Base-by-base conservation (phyloP, 306 rosid genomes). In the Cicer chorassanicum region DNA sequence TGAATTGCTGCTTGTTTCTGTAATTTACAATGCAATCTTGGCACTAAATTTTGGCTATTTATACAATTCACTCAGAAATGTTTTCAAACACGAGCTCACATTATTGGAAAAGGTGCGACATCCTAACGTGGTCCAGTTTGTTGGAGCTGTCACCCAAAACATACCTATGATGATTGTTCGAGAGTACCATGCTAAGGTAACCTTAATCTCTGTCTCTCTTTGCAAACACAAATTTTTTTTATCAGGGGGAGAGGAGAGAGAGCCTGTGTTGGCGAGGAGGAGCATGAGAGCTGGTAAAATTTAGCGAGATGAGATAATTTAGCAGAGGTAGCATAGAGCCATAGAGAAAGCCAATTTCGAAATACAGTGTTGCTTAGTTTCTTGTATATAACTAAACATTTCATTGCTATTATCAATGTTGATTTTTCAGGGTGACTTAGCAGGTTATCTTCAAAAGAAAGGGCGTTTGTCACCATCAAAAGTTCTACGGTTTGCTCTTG, bases 131-230 rank as follows among this genome's bases (percentile, higher is more conserved):
- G 89, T 95, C 76, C 99, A 95, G 84, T 95, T 95, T 85, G 99
- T 95, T 83, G 99, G 99, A 57, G 99, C 99, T 59, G 99, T 95
- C 78, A 95, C 99, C 72, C 99, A 95, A 77, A 95, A 95, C 84
- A 75, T 85, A 82, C 99, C 99, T 65, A 95, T 95, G 99, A 95
- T 95, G 99, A 95, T 95, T 73, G 96, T 95, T 70, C 86, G 91
- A 65, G 99, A 95, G 81, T 89, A 86, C 88, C 98, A 89, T 79
- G 72, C 96, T 14, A 95, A 92, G 91, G 99, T 92, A 85, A 86
- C 84, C 70, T 80, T 45, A 64, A 69, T 56, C 81, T 72, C 34
- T 45, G 80, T 57, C 51, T 70, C 78, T 80, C n/a, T 66, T 45
- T 43, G 19, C 29, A 14, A n/a, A 55, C 56, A 14, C 18, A 12